Evolutionary conservation across 176 grass and related monocot species (phyloP).

Genomic region (Cenchrus americanus): DNA sequence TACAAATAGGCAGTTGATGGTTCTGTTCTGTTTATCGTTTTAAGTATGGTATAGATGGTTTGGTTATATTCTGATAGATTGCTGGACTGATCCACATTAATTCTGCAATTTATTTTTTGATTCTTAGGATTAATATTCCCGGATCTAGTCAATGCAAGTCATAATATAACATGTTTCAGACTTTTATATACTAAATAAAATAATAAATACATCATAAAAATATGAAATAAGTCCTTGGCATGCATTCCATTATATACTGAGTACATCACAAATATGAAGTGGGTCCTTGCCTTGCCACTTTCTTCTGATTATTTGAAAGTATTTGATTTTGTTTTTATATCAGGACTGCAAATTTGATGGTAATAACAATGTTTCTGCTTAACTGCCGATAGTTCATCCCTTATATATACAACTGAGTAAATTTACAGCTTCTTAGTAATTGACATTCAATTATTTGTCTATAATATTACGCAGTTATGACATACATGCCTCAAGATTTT

Average conservation of each 20-base stretch:
- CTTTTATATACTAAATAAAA: slow-evolving; percentile 5
- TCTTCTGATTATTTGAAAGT: neutral
- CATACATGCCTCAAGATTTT: slow-evolving; percentile 99
- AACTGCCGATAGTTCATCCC: neutral
- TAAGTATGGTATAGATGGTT: neutral
- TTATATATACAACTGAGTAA: slow-evolving; percentile 16
- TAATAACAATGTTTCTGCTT: slow-evolving; percentile 25
- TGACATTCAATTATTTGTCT: slow-evolving; percentile 35
- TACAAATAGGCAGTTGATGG: slow-evolving; percentile 10
- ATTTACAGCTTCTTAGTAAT: slow-evolving; percentile 20
- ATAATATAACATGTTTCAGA: slow-evolving; percentile 10
- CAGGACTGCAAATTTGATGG: neutral
- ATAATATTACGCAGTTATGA: slow-evolving; percentile 92
- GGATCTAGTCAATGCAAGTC: neutral
- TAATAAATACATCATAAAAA: neutral
- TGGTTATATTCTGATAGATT: slow-evolving; percentile 40
- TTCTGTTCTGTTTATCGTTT: neutral
- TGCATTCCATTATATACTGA: slow-evolving; percentile 11
- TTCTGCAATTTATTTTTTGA: slow-evolving; percentile 10
- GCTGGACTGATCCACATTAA: neutral
- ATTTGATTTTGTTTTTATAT: slow-evolving; percentile 1
- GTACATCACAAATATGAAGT: neutral
- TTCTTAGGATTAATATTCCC: neutral
- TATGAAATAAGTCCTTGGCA: neutral
- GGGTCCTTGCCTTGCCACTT: slow-evolving; percentile 24